A percentile compares a stretch with the other conserved stretches of the same genome.
Evolutionary conservation across 2,329 filamentous ascomycete species (phyloP).

Genomic region (Colletotrichum tamarilloi): DNA sequence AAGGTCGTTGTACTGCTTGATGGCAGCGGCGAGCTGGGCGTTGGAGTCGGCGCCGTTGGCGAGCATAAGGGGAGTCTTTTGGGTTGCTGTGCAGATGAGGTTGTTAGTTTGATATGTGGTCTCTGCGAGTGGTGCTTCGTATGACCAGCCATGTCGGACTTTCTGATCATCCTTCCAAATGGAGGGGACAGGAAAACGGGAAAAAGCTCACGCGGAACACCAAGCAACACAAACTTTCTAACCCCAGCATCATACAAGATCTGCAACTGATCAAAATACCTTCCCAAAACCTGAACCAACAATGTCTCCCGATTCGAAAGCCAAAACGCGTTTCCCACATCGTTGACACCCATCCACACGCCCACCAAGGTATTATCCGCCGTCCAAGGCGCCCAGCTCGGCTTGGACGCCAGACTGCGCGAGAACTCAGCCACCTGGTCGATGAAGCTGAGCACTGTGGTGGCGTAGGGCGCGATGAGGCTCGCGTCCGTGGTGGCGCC

Average conservation of each 20-base stretch:
- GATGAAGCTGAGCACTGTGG: constrained; percentile 60
- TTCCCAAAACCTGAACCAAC: constrained; percentile 51
- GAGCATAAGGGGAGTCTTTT: constrained; percentile 51
- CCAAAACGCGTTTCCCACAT: constrained; percentile 62
- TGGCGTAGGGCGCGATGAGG: constrained; percentile 59
- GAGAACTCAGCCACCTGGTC: constrained; percentile 61
- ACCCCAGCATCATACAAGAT: constrained; percentile 57
- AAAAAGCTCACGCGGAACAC: constrained; percentile 52
- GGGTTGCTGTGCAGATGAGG: constrained; percentile 46
- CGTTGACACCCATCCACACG: constrained; percentile 68
- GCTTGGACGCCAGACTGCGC: constrained; percentile 43
- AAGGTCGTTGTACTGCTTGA: constrained; percentile 51
- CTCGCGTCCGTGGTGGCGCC: constrained; percentile 61
- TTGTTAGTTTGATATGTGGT: not conserved
- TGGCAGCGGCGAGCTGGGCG: constrained; percentile 45
- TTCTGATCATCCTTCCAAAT: not conserved
- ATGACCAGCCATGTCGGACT: not conserved
- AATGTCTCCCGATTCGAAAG: constrained; percentile 40
- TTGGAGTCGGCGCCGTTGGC: constrained; percentile 39
- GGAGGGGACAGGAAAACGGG: not conserved
- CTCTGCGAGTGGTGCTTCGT: not conserved
- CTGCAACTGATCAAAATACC: constrained; percentile 55
- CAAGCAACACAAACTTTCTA: constrained; percentile 59
- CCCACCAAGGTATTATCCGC: constrained; percentile 57
- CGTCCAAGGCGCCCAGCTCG: constrained; percentile 53